Conservation (phyloP, 768 basidiomycete species). For the Lactarius quietus region DNA sequence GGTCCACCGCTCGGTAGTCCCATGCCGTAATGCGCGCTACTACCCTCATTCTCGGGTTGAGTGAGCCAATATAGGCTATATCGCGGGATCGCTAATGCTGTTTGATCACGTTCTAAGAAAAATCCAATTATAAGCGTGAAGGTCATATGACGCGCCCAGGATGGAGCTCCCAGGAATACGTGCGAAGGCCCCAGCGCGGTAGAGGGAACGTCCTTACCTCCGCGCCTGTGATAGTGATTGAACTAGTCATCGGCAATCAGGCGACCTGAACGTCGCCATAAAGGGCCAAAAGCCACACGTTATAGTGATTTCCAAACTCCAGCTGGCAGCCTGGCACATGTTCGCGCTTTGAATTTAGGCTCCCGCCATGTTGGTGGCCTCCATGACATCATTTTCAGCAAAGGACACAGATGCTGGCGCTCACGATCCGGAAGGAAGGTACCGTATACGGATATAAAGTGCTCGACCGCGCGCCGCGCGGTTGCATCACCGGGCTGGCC, state of each 20-base stretch:
- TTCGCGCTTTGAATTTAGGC: slow-evolving; percentile 8
- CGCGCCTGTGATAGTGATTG: not conserved
- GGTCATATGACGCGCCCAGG: not conserved
- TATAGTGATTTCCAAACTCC: not conserved
- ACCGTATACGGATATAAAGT: not conserved
- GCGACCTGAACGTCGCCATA: not conserved
- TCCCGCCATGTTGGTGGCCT: slow-evolving; percentile 8
- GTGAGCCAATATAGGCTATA: not conserved
- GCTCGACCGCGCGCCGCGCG: not conserved
- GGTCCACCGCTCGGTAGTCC: not conserved
- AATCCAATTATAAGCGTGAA: not conserved
- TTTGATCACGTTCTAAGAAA: not conserved
- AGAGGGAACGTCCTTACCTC: not conserved
- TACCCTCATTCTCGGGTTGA: not conserved
- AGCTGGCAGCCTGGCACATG: not conserved
- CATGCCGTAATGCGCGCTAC: slow-evolving; percentile 10
- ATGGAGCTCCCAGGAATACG: slow-evolving; percentile 11
- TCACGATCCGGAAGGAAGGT: not conserved
- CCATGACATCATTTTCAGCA: slow-evolving; percentile 16
- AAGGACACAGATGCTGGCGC: not conserved
- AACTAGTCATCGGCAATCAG: not conserved
- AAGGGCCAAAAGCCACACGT: not conserved
- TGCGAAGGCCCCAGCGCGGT: not conserved
- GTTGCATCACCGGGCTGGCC: not conserved
- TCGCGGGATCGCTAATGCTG: not conserved